Base-by-base conservation (phyloP, 768 basidiomycete species). In the Clavulina sp. region DNA sequence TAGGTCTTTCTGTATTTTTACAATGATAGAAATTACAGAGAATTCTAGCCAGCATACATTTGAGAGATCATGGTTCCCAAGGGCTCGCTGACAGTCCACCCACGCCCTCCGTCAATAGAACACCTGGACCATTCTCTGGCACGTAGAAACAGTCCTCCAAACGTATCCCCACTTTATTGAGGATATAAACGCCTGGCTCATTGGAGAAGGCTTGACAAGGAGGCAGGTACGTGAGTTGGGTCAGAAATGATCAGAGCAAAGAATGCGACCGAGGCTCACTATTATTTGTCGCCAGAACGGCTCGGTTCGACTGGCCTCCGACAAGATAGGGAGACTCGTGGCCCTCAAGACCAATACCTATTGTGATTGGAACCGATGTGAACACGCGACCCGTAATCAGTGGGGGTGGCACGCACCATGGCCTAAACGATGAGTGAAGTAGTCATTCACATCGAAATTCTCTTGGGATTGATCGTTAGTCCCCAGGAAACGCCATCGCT, bases 81-180 rank as follows among this genome's bases (percentile, higher is more conserved):
- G n/a, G n/a, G n/a, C n/a, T n/a, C n/a, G n/a, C n/a, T n/a, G n/a
- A n/a, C n/a, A n/a, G n/a, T n/a, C n/a, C n/a, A n/a, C n/a, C n/a
- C n/a, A n/a, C n/a, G n/a, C n/a, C n/a, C n/a, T n/a, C n/a, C n/a
- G n/a, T n/a, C n/a, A n/a, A n/a, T n/a, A n/a, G n/a, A n/a, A n/a
- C n/a, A n/a, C n/a, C n/a, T n/a, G n/a, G n/a, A n/a, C n/a, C n/a
- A n/a, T n/a, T n/a, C n/a, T n/a, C n/a, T n/a, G n/a, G 46, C 52
- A 88, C 72, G 58, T 74, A 80, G 60, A 84, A 81, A 59, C 86
- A 89, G 59, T 91, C 88, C 61, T 91, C 86, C 49, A 92, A 64
- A 41, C 86, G 73, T 18, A 89, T 73, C 1, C 87, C 86, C 26
- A 85, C 71, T 67, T 80, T 65, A 40, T 74, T 78, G 56, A 78